A percentile compares a stretch with the other conserved stretches of the same genome.
Evolutionary conservation across 352 stramenopile genomes (phyloP).

Genomic region (Phytophthora fragariae): DNA sequence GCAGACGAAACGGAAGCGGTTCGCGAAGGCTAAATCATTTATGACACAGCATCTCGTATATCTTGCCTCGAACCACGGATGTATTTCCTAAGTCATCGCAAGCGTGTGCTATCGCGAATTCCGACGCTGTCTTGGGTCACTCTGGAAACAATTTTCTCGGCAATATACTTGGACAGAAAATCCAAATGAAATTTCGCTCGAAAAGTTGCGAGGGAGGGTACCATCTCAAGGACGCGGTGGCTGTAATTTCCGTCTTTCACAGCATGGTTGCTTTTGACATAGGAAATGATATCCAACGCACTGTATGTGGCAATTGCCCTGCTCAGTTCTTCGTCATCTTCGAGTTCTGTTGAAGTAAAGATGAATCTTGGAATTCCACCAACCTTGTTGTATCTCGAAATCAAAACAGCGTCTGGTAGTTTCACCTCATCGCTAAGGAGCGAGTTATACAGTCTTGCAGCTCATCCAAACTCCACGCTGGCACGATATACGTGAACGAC

Average conservation of each 20-base stretch:
- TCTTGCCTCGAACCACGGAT: too few species aligned
- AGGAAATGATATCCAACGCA: neutral
- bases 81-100: too few species aligned
- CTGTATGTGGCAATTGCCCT: conserved; percentile 6
- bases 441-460: conserved; percentile 7
- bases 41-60: too few species aligned
- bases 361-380: conserved; percentile 32
- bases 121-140: conserved; percentile 6
- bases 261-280: neutral
- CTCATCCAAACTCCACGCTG: conserved; percentile 13
- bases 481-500: neutral
- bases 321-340: conserved; percentile 54
- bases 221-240: conserved; percentile 24
- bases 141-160: conserved; percentile 13
- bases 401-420: conserved; percentile 42
- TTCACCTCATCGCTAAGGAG: neutral
- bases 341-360: neutral
- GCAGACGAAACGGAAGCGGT: too few species aligned
- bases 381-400: conserved; percentile 67
- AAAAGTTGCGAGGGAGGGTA: neutral
- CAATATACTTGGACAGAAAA: conserved; percentile 24
- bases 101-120: too few species aligned
- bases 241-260: conserved; percentile 15
- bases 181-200: conserved; percentile 17
- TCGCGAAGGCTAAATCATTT: too few species aligned